These are phyloP conservation scores for Hypoxylon sp. DNA, from an alignment of 2,329 filamentous ascomycete species.

Conservation along the genomic window DNA sequence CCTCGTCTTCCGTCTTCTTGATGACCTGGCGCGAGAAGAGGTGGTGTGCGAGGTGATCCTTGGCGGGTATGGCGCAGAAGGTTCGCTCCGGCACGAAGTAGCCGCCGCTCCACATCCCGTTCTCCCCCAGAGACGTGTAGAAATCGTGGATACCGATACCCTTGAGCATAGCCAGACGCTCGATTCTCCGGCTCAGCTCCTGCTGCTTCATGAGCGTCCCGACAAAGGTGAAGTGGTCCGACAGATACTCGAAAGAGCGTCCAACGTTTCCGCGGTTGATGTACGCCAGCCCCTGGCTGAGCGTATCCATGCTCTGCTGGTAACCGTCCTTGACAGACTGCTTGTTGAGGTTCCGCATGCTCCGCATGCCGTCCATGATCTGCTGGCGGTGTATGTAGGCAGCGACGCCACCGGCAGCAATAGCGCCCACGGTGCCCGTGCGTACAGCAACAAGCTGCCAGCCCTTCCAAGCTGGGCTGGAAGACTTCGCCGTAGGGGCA, in stretches of 20 bases:
- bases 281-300: constrained; percentile 63
- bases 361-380: constrained; percentile 61
- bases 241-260: constrained; percentile 78
- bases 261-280: constrained; percentile 67
- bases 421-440: constrained; percentile 82
- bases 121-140: constrained; percentile 78
- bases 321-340: constrained; percentile 58
- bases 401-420: constrained; percentile 80
- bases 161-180: constrained; percentile 65
- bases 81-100: constrained; percentile 74
- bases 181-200: constrained; percentile 73
- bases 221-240: constrained; percentile 85
- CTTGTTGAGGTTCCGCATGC: constrained; percentile 56
- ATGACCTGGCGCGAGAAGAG: constrained; percentile 67
- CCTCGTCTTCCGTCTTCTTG: constrained; percentile 71
- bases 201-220: constrained; percentile 78
- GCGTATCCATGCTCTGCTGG: constrained; percentile 56
- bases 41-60: constrained; percentile 51
- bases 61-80: constrained; percentile 75
- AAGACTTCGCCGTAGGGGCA: constrained; percentile 31
- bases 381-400: constrained; percentile 80
- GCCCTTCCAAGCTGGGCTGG: constrained; percentile 57
- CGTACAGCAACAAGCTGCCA: constrained; percentile 76
- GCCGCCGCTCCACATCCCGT: constrained; percentile 68
- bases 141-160: constrained; percentile 77